Conservation (phyloP, 1,139 yeast species). For the Blastobotrys indianensis region DNA sequence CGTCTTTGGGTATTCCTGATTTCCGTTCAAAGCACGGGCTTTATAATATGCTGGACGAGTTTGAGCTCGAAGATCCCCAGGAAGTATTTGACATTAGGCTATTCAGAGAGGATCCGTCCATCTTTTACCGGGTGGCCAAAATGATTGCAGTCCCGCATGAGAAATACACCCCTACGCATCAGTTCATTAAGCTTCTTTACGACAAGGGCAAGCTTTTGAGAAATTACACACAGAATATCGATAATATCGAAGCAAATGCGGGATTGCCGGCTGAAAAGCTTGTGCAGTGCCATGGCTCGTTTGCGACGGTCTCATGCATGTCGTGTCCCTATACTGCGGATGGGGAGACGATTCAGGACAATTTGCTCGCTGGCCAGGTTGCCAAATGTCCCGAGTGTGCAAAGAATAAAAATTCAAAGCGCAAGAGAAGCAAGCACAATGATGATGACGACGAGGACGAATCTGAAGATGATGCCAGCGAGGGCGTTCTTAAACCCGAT, state of each 20-base stretch:
- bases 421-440: conserved; percentile 8
- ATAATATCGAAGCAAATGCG: conserved; percentile 79
- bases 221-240: conserved; percentile 93
- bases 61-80: conserved; percentile 86
- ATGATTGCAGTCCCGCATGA: conserved; percentile 71
- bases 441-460: conserved; percentile 19
- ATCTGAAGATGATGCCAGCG: conserved; percentile 24
- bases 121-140: conserved; percentile 83
- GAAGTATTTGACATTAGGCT: conserved; percentile 80
- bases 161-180: conserved; percentile 72
- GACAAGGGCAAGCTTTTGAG: conserved; percentile 74
- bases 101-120: conserved; percentile 71
- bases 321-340: conserved; percentile 66
- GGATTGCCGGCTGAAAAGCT: conserved; percentile 66
- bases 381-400: conserved; percentile 71
- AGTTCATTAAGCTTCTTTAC: conserved; percentile 68
- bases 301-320: conserved; percentile 83
- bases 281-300: conserved; percentile 95
- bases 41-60: conserved; percentile 60
- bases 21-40: conserved; percentile 88
- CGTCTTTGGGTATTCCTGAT: conserved; percentile 90
- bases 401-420: conserved; percentile 12
- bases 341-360: conserved; percentile 61
- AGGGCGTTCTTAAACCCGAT: conserved; percentile 91
- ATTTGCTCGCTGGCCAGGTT: conserved; percentile 54